phyloP scores from a whole-genome alignment of 2,329 filamentous ascomycete genomes.

The Clonostachys chloroleuca region DNA sequence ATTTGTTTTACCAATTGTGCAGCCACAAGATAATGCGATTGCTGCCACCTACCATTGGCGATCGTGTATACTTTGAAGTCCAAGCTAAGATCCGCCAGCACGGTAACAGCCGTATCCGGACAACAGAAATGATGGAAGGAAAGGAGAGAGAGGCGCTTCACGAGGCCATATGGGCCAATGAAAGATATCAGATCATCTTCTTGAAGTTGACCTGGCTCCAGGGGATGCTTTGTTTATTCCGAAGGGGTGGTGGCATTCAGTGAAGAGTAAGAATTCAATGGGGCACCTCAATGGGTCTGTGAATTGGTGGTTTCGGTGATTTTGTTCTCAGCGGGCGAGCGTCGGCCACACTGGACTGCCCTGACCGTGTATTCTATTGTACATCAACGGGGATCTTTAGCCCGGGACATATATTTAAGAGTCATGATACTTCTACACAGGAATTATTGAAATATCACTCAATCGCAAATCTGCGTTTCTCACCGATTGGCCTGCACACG shows the following conservation, averaged over 20 bases:
- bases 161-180: slow-evolving; percentile 61
- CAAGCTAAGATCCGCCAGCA: slow-evolving; percentile 30
- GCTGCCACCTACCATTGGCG: slow-evolving; percentile 59
- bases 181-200: slow-evolving; percentile 22
- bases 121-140: slow-evolving; percentile 89
- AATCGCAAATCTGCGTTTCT: not conserved
- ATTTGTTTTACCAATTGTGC: slow-evolving; percentile 81
- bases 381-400: not conserved
- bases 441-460: not conserved
- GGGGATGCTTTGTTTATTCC: slow-evolving; percentile 40
- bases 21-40: slow-evolving; percentile 71
- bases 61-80: slow-evolving; percentile 54
- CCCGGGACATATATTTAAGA: no score
- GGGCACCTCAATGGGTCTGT: slow-evolving; percentile 34
- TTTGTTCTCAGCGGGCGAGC: not conserved
- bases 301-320: slow-evolving; percentile 40
- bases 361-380: not conserved
- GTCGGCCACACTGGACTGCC: no score
- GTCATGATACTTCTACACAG: not conserved
- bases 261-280: slow-evolving; percentile 26
- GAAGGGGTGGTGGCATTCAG: slow-evolving; percentile 41
- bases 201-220: slow-evolving; percentile 52
- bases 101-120: slow-evolving; percentile 54
- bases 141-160: slow-evolving; percentile 64
- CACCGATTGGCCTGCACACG: slow-evolving; percentile 33